phyloP scores from a whole-genome alignment of 352 stramenopile species.

The Phytophthora aleatoria region DNA sequence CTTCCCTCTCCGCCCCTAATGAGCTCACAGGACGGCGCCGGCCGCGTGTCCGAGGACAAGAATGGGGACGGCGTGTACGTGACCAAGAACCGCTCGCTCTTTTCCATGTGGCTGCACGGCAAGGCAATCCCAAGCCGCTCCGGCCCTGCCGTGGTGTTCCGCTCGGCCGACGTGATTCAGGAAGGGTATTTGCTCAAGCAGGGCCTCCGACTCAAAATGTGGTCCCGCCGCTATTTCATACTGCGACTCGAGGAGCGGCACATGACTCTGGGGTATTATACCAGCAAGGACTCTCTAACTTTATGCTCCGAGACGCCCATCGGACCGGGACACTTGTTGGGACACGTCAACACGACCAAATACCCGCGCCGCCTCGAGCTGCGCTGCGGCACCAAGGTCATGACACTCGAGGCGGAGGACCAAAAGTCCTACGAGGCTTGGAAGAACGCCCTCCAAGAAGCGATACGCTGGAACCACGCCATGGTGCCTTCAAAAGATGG shows the following conservation, averaged over 20 bases:
- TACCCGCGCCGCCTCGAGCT: conserved; percentile 71
- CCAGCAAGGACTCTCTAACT: conserved; percentile 78
- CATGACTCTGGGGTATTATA: conserved; percentile 90
- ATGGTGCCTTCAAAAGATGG: conserved; percentile 85
- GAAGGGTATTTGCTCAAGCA: conserved; percentile 88
- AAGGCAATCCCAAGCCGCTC: conserved; percentile 60
- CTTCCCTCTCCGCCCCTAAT: conserved; percentile 11
- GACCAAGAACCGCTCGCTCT: conserved; percentile 84
- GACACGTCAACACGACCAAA: conserved; percentile 52
- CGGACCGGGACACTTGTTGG: conserved; percentile 66
- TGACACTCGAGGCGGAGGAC: conserved; percentile 77
- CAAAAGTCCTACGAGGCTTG: conserved; percentile 58
- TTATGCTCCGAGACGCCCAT: conserved; percentile 87
- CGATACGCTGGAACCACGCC: conserved; percentile 87
- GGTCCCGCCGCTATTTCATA: conserved; percentile 87
- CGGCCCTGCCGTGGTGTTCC: conserved; percentile 69
- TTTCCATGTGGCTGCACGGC: conserved; percentile 86
- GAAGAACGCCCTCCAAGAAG: conserved; percentile 79
- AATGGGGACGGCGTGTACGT: conserved; percentile 80
- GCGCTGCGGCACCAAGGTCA: conserved; percentile 69
- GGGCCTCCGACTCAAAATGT: conserved; percentile 78
- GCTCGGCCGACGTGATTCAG: conserved; percentile 84
- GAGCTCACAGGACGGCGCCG: conserved; percentile 26
- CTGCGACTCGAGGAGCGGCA: conserved; percentile 85
- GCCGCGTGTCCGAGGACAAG: conserved; percentile 27